phyloP scores from a whole-genome alignment of 1,139 yeast species.

The Starmera stellimalicola region DNA sequence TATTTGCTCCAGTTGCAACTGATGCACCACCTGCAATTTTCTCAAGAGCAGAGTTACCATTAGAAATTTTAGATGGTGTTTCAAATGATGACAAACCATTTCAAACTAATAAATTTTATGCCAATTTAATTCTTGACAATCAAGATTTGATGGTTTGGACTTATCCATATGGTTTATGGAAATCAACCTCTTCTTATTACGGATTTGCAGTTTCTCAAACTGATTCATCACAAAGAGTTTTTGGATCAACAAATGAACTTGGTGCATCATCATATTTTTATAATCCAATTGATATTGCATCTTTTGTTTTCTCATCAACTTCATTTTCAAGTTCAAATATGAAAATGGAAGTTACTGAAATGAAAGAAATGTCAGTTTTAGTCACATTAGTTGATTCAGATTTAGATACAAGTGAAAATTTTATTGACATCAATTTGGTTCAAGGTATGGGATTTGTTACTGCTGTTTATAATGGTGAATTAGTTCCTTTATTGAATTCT shows the following conservation, averaged over 20 bases:
- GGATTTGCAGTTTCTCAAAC: constrained; percentile 60
- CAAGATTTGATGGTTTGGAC: constrained; percentile 43
- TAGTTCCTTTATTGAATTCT: constrained; percentile 45
- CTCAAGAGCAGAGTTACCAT: constrained; percentile 35
- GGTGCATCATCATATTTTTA: constrained; percentile 33
- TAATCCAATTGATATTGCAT: constrained; percentile 45
- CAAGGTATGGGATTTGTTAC: constrained; percentile 81
- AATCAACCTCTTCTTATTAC: constrained; percentile 29
- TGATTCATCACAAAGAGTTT: constrained; percentile 34
- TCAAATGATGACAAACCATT: constrained; percentile 32
- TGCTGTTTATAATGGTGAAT: constrained; percentile 49
- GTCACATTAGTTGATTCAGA: constrained; percentile 34
- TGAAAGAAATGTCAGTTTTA: constrained; percentile 47
- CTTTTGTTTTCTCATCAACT: constrained; percentile 48
- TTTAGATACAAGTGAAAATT: constrained; percentile 19
- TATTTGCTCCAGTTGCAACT: constrained; percentile 42
- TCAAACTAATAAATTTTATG: constrained; percentile 66
- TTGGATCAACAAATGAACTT: constrained; percentile 28
- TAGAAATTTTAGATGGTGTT: constrained; percentile 40
- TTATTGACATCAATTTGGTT: constrained; percentile 33
- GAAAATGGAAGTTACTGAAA: constrained; percentile 35
- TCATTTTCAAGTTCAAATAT: constrained; percentile 30
- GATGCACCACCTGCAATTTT: constrained; percentile 41
- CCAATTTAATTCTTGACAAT: constrained; percentile 46
- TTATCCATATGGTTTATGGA: constrained; percentile 58